Evolutionary conservation across 192 early-diverging fungal genomes (phyloP), one percentile per base, ranked within the genome.

Genomic region (Backusella westeae): DNA sequence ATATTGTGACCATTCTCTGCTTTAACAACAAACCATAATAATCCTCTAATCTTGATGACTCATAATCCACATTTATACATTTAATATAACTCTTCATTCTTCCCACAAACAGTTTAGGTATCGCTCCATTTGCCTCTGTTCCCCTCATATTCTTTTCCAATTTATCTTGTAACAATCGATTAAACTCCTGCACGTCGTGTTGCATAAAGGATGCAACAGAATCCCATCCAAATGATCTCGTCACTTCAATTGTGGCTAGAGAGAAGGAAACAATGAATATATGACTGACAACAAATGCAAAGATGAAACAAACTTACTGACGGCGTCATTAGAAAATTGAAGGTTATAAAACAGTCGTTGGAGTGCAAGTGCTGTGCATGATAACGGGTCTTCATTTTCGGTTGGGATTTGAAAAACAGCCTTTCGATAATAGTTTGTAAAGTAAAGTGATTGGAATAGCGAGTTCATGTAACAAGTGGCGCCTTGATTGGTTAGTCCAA

Each of bases 401-500:
- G 95, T 97, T 4, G 97, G 97, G 52, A 99, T 97, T 78, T 94
- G 89, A 79, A 93, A 99, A 3, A 94, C 92, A 6, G 94, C 91
- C 75, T 93, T 95, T 70, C 98, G 91, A 82, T 98, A 98, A 77
- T 93, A 91, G 78, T 91, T 97, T n/a, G 96, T 98, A 78, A 94
- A 98, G 78, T 93, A 98, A 32, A 98, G 87, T n/a, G 95, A 96
- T 79, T 99, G 98, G 35, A 99, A 87, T 29, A 98, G 86, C 67
- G 96, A 97, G 86, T 98, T 99, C 95, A 99, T 96, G 82, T 99
- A 99, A 84, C 98, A 97, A 0, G 98, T 99, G 0, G 97, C 96
- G 17, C 96, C 98, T 81, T 98, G 97, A 82, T 99, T 99, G 75
- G 92, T 94, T 68, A 99, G 83, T 4, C 97, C 98, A 35, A 98